Conservation (phyloP, 225 moss, liverwort and hornwort species). For the Lunularia cruciata region DNA sequence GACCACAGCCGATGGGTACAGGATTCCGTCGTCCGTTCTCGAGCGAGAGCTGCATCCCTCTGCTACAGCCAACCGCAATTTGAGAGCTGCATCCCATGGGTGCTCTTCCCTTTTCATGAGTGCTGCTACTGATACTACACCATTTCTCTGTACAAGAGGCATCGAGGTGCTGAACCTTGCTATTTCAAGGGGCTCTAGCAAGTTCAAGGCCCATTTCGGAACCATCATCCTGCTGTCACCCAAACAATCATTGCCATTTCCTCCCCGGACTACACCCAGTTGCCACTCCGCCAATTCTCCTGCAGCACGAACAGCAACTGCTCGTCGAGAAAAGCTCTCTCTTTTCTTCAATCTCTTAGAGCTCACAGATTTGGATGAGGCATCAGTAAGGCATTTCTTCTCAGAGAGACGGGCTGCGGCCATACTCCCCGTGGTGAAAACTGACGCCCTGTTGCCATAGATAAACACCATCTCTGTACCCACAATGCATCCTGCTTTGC, state of each 20-base stretch:
- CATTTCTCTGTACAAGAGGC: background rate
- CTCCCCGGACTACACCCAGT: background rate
- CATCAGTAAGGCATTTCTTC: background rate
- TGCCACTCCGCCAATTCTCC: constrained; percentile 1
- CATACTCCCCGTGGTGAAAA: constrained; percentile 9
- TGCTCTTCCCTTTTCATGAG: background rate
- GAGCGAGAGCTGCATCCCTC: background rate
- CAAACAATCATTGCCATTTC: too few relatives aligned
- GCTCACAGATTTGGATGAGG: background rate
- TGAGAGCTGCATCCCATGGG: constrained; percentile 22
- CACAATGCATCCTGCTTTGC: constrained; percentile 6
- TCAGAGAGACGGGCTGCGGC: background rate
- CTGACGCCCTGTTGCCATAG: constrained; percentile 3
- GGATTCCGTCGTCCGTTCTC: background rate
- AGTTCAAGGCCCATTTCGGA: background rate
- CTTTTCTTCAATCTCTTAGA: background rate
- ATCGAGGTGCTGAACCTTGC: background rate
- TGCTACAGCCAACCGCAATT: constrained; percentile 12
- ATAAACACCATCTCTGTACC: constrained; percentile 29
- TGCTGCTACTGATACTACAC: background rate
- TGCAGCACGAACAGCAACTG: background rate
- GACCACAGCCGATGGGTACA: constrained; percentile 11
- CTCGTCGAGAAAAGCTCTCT: background rate
- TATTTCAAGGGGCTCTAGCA: constrained; percentile 11
- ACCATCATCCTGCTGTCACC: background rate